Evolutionary conservation across 2,329 filamentous ascomycete species (phyloP).

Genomic region (Paecilomyces sp.): DNA sequence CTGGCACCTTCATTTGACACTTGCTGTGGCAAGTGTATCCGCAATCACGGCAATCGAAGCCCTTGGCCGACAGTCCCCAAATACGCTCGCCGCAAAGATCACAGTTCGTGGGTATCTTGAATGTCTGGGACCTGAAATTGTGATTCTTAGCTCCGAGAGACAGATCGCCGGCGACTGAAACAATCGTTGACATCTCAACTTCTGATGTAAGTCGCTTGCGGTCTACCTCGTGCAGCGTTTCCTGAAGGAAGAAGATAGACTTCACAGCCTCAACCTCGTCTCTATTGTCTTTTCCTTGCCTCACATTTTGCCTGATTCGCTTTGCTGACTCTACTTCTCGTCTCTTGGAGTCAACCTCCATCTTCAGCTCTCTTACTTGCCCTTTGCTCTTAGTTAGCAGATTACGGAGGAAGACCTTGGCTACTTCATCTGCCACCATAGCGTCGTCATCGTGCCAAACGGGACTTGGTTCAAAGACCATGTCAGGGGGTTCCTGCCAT

Average conservation of each 20-base stretch:
- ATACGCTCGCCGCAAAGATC: slow-evolving; percentile 94
- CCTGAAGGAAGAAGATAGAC: slow-evolving; percentile 76
- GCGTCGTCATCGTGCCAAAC: slow-evolving; percentile 91
- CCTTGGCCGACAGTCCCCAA: slow-evolving; percentile 94
- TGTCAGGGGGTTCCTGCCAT: slow-evolving; percentile 79
- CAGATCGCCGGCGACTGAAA: slow-evolving; percentile 82
- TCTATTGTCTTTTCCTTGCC: slow-evolving; percentile 77
- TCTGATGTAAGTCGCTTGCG: slow-evolving; percentile 80
- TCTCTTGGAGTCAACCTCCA: slow-evolving; percentile 78
- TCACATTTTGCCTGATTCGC: slow-evolving; percentile 64
- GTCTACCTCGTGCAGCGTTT: slow-evolving; percentile 77
- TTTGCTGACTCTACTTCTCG: slow-evolving; percentile 77
- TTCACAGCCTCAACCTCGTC: slow-evolving; percentile 82
- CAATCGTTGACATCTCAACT: slow-evolving; percentile 88
- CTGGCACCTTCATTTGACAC: slow-evolving; percentile 97
- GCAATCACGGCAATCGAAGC: slow-evolving; percentile 91
- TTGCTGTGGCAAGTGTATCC: slow-evolving; percentile 98
- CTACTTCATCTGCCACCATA: slow-evolving; percentile 79
- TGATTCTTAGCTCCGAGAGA: slow-evolving; percentile 90
- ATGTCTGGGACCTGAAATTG: slow-evolving; percentile 97
- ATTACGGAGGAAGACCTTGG: slow-evolving; percentile 87
- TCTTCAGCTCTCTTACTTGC: slow-evolving; percentile 69
- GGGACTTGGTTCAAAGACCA: slow-evolving; percentile 85
- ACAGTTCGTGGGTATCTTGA: slow-evolving; percentile 98
- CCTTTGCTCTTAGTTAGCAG: slow-evolving; percentile 84